These are phyloP conservation scores for Porcisia deanei DNA, from an alignment of 208 protist species.

Conservation along the genomic window DNA sequence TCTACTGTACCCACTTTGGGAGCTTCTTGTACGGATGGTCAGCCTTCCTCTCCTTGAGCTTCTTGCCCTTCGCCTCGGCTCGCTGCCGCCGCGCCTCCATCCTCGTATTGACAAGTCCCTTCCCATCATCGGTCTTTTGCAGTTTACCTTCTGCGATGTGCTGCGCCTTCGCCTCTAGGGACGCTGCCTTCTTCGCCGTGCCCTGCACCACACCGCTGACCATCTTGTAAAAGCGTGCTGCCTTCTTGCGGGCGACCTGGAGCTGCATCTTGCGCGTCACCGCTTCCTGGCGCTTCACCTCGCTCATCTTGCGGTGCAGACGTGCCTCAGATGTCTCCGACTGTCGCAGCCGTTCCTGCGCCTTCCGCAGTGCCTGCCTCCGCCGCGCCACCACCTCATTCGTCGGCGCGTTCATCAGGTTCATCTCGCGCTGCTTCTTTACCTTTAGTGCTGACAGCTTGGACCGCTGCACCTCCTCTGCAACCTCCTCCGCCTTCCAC, in stretches of 20 bases:
- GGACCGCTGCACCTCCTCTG: slow-evolving; percentile 74
- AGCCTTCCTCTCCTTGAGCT: slow-evolving; percentile 60
- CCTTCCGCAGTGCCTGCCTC: slow-evolving; percentile 59
- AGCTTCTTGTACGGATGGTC: slow-evolving; percentile 88
- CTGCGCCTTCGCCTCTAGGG: slow-evolving; percentile 78
- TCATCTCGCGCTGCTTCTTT: slow-evolving; percentile 85
- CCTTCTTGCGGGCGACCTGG: slow-evolving; percentile 91
- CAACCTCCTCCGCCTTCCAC: slow-evolving; percentile 85
- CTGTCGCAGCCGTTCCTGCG: slow-evolving; percentile 39
- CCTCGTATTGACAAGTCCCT: slow-evolving; percentile 57
- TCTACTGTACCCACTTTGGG: slow-evolving; percentile 86
- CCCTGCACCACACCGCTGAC: slow-evolving; percentile 80
- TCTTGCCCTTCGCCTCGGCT: slow-evolving; percentile 51
- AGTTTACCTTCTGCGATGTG: slow-evolving; percentile 74
- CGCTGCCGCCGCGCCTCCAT: slow-evolving; percentile 49
- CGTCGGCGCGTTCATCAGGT: slow-evolving; percentile 89
- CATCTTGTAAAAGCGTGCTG: slow-evolving; percentile 90
- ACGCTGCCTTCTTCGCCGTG: slow-evolving; percentile 50
- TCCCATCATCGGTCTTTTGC: slow-evolving; percentile 52
- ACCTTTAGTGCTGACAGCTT: slow-evolving; percentile 89
- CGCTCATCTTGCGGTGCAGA: slow-evolving; percentile 65
- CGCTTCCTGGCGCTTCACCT: slow-evolving; percentile 73
- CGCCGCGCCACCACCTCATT: slow-evolving; percentile 76
- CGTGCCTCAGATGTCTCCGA: slow-evolving; percentile 53
- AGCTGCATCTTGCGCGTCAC: slow-evolving; percentile 89